phyloP scores from a whole-genome alignment of 2,329 filamentous ascomycete species.

The Botrytis deweyae region DNA sequence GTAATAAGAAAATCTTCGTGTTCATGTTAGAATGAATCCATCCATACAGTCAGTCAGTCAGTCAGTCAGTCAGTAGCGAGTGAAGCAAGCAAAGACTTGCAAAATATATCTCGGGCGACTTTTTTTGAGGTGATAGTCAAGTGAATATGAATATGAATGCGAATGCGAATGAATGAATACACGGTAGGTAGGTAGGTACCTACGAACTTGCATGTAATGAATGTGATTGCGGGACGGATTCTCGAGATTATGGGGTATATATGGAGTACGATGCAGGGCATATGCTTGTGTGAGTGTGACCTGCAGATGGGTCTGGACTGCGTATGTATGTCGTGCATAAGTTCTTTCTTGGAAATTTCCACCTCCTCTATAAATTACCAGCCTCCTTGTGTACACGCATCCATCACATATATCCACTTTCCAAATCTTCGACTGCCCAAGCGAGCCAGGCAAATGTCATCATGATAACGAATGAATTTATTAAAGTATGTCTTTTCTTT shows the following conservation, averaged over 20 bases:
- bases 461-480: background rate
- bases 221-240: background rate
- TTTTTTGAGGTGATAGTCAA: background rate
- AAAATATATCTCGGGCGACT: background rate
- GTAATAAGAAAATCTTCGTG: constrained; percentile 10
- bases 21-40: background rate
- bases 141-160: background rate
- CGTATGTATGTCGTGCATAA: constrained; percentile 6
- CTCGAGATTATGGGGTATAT: background rate
- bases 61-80: background rate
- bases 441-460: background rate
- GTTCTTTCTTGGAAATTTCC: background rate
- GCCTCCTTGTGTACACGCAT: background rate
- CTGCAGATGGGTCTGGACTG: constrained; percentile 6
- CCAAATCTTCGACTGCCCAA: background rate
- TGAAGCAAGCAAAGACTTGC: background rate
- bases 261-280: constrained; percentile 11
- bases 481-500: background rate
- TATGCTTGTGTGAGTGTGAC: constrained; percentile 9
- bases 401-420: background rate
- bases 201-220: background rate
- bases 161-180: background rate
- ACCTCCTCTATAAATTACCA: background rate
- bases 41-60: background rate
- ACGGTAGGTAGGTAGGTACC: background rate